Evolutionary conservation across 768 basidiomycete genomes (phyloP).

Genomic region (Mycena maculata): DNA sequence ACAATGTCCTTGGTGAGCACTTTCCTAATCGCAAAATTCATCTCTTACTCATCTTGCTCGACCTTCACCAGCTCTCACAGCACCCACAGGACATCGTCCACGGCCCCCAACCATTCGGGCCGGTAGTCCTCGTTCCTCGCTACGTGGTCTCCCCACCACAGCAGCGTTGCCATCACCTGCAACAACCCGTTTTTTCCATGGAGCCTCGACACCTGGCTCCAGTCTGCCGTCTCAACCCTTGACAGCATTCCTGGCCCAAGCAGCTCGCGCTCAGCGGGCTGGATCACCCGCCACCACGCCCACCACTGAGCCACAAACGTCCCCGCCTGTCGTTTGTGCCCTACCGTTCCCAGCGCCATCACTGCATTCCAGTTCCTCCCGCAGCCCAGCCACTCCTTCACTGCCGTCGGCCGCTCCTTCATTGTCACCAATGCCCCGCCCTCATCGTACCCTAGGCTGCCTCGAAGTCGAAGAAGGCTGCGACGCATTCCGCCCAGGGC

Average conservation of each 20-base stretch:
- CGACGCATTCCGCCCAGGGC: not conserved
- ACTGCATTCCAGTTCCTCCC: not conserved
- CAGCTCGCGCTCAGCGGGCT: not conserved
- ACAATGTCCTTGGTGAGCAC: not conserved
- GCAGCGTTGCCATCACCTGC: not conserved
- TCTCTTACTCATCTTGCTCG: not conserved
- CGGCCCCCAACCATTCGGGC: not conserved
- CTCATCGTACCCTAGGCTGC: not conserved
- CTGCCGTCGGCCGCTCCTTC: not conserved
- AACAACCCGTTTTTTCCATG: not conserved
- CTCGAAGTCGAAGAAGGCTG: conserved; percentile 1
- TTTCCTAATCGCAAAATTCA: not conserved
- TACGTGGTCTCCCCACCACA: conserved; percentile 12
- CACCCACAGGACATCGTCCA: not conserved
- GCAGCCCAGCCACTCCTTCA: not conserved
- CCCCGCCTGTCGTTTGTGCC: not conserved
- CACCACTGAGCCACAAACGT: not conserved
- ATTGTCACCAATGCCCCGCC: not conserved
- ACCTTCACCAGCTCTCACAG: not conserved
- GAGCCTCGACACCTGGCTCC: not conserved
- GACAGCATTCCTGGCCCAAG: not conserved
- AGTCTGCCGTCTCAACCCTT: not conserved
- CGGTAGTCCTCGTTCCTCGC: not conserved
- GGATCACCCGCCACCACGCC: not conserved
- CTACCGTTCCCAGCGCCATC: not conserved